These are phyloP conservation scores for Penicillium nucicola DNA, from an alignment of 495 filamentous ascomycete genomes.

Conservation along the genomic window DNA sequence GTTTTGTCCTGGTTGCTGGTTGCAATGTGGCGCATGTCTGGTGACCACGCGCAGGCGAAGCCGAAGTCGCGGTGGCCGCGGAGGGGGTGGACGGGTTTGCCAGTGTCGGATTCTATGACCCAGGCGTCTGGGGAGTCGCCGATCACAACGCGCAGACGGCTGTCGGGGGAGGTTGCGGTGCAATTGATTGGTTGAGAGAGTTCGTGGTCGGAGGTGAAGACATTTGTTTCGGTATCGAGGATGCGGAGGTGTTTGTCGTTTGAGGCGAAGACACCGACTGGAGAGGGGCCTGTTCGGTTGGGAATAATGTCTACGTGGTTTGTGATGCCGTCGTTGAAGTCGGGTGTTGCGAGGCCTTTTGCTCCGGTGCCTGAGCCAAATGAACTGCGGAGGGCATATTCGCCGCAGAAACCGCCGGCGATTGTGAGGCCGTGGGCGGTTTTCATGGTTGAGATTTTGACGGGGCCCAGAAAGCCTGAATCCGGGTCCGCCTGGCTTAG, in stretches of 20 bases:
- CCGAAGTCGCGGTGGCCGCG: constrained; percentile 75
- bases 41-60: constrained; percentile 90
- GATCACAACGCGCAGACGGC: constrained; percentile 76
- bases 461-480: constrained; percentile 33
- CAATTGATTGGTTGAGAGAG: constrained; percentile 78
- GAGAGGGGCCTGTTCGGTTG: constrained; percentile 56
- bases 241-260: constrained; percentile 78
- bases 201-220: constrained; percentile 55
- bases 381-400: constrained; percentile 67
- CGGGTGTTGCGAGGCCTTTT: constrained; percentile 39
- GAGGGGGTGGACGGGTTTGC: constrained; percentile 53
- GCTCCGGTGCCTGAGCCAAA: constrained; percentile 64
- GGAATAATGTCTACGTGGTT: constrained; percentile 77
- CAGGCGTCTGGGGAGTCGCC: constrained; percentile 58
- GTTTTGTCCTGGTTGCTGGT: constrained; percentile 88
- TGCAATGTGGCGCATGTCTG: constrained; percentile 82
- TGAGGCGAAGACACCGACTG: constrained; percentile 73
- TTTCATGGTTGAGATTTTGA: constrained; percentile 69
- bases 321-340: constrained; percentile 66
- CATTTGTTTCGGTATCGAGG: constrained; percentile 68
- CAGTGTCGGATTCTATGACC: constrained; percentile 63
- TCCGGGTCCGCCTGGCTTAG: constrained; percentile 49
- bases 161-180: constrained; percentile 74
- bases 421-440: constrained; percentile 66
- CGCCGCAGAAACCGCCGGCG: constrained; percentile 76